Base-by-base conservation (phyloP, 192 early-diverging fungal species). In the Coemansia sp. region DNA sequence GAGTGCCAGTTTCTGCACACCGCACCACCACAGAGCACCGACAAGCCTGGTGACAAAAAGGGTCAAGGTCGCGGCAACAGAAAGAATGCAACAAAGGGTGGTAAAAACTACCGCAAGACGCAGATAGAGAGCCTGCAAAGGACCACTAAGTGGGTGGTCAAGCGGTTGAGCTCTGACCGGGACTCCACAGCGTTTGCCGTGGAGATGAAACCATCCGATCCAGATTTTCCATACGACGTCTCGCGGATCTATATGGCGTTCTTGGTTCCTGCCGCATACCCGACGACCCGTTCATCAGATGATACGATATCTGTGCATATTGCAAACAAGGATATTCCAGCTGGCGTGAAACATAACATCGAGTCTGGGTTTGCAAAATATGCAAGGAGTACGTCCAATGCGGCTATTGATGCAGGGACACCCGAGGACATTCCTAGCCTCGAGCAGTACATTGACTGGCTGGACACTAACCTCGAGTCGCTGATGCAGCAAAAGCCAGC, bases 161-260 rank as follows among this genome's bases (percentile, higher is more conserved):
- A 72, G 33, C 33, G 54, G 23, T 50, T 81, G 37, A 61, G 44
- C 25, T 70, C 78, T 2, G 62, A 68, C 19, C 68, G 66, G n/a
- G 65, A 62, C 63, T 68, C 71, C 19, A 53, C 68, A 4, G 78
- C 78, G 9, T 61, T 75, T 55, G 72, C 78, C 23, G 61, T 81
- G 11, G 78, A 81, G 53, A 71, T 81, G 78, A 42, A 34, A 58
- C 78, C 78, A 11, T 81, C 73, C 1, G 90, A 92, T 45, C 92
- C 92, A 22, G 92, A 93, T 57, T 93, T 93, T 55, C 89, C 92
- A 14, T 93, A 81, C 55, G 91, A 92, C 45, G 71, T 93, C 40
- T 68, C 82, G 29, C 63, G 72, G n/a, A 67, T 93, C 22, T 66
- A 83, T 37, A 30, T 91, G 31, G 83, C 82, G n/a, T 66, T 92